These are phyloP conservation scores for Candida sphagnicola DNA, from an alignment of 805 yeast genomes.

Conservation along the genomic window DNA sequence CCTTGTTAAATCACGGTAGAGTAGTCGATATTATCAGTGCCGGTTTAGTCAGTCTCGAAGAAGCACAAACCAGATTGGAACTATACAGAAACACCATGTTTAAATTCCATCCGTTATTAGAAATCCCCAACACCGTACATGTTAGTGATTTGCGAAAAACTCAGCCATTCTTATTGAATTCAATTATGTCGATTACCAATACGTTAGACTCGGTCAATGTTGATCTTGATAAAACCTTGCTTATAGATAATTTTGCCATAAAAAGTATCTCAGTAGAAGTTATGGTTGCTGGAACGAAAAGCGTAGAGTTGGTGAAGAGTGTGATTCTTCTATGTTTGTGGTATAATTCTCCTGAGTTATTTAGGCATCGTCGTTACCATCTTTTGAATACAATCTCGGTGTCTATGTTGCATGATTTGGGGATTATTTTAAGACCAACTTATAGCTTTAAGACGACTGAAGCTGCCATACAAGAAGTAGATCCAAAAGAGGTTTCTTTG, in stretches of 20 bases:
- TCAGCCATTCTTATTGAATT: slow-evolving; percentile 60
- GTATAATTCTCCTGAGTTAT: slow-evolving; percentile 83
- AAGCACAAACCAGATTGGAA: slow-evolving; percentile 53
- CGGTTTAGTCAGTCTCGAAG: slow-evolving; percentile 55
- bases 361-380: slow-evolving; percentile 75
- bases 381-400: slow-evolving; percentile 62
- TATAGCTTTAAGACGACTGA: slow-evolving; percentile 14
- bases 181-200: slow-evolving; percentile 61
- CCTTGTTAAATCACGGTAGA: slow-evolving; percentile 20
- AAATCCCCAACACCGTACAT: slow-evolving; percentile 40
- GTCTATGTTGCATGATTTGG: slow-evolving; percentile 70
- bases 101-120: slow-evolving; percentile 54
- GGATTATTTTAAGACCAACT: slow-evolving; percentile 53
- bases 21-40: slow-evolving; percentile 48
- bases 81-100: slow-evolving; percentile 47
- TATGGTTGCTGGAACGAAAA: slow-evolving; percentile 66
- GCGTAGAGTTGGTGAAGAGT: slow-evolving; percentile 61
- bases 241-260: slow-evolving; percentile 51
- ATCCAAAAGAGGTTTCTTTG: slow-evolving; percentile 4
- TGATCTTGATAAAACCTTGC: slow-evolving; percentile 40
- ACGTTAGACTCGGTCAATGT: slow-evolving; percentile 30
- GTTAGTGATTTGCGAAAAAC: slow-evolving; percentile 46
- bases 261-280: slow-evolving; percentile 53
- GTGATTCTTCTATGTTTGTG: slow-evolving; percentile 62
- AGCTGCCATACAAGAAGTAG: slow-evolving; percentile 8